These are phyloP conservation scores for Thyridium curvatum DNA, from an alignment of 2,329 filamentous ascomycete species.

Conservation along the genomic window DNA sequence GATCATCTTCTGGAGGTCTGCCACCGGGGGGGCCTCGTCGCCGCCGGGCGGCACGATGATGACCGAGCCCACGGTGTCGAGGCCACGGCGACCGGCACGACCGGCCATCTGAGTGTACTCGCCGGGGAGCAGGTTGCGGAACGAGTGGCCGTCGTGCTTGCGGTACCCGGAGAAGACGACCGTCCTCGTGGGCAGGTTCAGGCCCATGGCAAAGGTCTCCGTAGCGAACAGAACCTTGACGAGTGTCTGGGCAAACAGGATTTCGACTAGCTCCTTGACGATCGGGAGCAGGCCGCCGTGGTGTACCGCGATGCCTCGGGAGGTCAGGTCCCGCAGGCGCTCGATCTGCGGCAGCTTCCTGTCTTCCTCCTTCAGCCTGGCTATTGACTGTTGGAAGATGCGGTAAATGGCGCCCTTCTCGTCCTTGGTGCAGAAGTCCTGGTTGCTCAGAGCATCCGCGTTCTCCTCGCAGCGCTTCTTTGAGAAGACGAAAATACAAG, in stretches of 20 bases:
- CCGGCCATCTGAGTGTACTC: slow-evolving; percentile 99
- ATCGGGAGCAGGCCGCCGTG: slow-evolving; percentile 93
- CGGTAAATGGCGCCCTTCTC: slow-evolving; percentile 98
- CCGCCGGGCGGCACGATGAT: slow-evolving; percentile 81
- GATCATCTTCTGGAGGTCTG: slow-evolving; percentile 85
- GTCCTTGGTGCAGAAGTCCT: slow-evolving; percentile 86
- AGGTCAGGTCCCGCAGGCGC: slow-evolving; percentile 75
- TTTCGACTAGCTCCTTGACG: slow-evolving; percentile 96
- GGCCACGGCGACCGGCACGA: slow-evolving; percentile 82
- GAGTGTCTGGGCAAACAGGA: slow-evolving; percentile 87
- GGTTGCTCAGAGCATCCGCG: slow-evolving; percentile 87
- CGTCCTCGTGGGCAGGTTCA: slow-evolving; percentile 91
- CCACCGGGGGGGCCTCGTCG: slow-evolving; percentile 83
- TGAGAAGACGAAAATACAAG: slow-evolving; percentile 97
- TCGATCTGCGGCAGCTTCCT: slow-evolving; percentile 86
- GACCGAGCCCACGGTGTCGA: slow-evolving; percentile 88
- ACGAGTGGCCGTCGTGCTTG: slow-evolving; percentile 90
- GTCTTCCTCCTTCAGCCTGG: slow-evolving; percentile 85
- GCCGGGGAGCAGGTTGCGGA: slow-evolving; percentile 84
- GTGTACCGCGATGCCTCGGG: slow-evolving; percentile 89
- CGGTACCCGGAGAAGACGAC: slow-evolving; percentile 97
- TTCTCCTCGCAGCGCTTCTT: slow-evolving; percentile 98
- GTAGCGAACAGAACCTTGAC: slow-evolving; percentile 97
- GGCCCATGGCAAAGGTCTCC: slow-evolving; percentile 96
- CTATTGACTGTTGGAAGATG: slow-evolving; percentile 92